phyloP scores from a whole-genome alignment of 148 eudicot genomes.

The Fallopia convolvulus region DNA sequence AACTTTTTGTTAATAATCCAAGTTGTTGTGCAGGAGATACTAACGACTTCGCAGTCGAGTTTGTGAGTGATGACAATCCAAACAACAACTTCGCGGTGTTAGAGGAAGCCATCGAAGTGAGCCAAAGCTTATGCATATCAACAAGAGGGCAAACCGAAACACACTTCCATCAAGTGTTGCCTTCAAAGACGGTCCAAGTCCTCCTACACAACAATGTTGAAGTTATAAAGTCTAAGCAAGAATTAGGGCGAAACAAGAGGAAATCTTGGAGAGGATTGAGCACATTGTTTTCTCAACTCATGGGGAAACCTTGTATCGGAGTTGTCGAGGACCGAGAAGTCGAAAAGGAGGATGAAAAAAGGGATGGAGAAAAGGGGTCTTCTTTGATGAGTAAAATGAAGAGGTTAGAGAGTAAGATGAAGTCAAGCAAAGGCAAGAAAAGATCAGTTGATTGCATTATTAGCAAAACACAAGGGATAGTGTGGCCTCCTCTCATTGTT shows the following conservation, averaged over 20 bases:
- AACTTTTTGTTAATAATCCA: background rate
- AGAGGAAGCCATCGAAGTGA: conserved; percentile 47
- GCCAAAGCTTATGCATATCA: conserved; percentile 48
- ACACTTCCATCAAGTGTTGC: conserved; percentile 59
- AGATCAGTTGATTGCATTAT: background rate
- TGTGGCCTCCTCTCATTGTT: conserved; percentile 4
- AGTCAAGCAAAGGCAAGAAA: background rate
- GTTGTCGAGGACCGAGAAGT: background rate
- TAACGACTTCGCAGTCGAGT: conserved; percentile 26
- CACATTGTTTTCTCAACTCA: conserved; percentile 11
- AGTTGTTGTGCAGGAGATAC: conserved; percentile 15
- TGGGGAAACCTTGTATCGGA: background rate
- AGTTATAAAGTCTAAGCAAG: background rate
- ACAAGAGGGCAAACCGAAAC: conserved; percentile 56
- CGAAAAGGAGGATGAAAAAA: background rate
- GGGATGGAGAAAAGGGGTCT: background rate
- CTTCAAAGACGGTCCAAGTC: conserved; percentile 61
- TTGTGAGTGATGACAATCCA: conserved; percentile 23
- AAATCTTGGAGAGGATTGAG: background rate
- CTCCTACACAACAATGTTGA: conserved; percentile 22
- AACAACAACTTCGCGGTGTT: conserved; percentile 48
- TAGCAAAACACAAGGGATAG: background rate
- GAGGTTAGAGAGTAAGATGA: background rate
- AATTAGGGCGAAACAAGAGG: background rate
- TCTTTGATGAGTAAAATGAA: conserved; percentile 1